Conservation (phyloP, 179 eudicot genomes). For the Spinacia oleracea region DNA sequence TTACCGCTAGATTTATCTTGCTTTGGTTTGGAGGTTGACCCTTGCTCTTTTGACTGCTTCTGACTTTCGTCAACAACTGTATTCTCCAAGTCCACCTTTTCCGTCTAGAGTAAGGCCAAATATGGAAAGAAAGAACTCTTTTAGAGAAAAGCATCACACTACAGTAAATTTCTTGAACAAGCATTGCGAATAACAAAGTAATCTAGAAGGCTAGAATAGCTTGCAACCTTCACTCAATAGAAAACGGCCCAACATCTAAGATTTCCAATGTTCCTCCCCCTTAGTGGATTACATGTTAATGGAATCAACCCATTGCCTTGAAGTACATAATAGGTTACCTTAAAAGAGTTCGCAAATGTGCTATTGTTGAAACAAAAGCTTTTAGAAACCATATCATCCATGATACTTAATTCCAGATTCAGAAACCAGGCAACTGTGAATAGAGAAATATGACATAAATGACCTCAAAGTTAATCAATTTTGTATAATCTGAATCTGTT, state of each 20-base stretch:
- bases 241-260: neutral
- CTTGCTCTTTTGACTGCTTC: slow-evolving; percentile 64
- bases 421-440: neutral
- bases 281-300: slow-evolving; percentile 5
- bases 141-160: slow-evolving; percentile 5
- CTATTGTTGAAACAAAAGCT: neutral
- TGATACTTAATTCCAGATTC: neutral
- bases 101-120: slow-evolving; percentile 61
- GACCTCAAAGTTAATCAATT: neutral
- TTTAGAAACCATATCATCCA: neutral
- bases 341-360: neutral
- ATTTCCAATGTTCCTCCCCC: neutral
- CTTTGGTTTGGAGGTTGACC: slow-evolving; percentile 48
- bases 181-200: neutral
- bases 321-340: neutral
- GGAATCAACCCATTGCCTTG: neutral
- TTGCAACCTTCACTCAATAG: neutral
- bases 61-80: slow-evolving; percentile 98
- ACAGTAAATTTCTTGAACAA: neutral
- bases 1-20: slow-evolving; percentile 81
- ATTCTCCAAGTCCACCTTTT: slow-evolving; percentile 96
- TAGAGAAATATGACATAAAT: neutral
- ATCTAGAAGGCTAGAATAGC: neutral
- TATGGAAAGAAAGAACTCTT: neutral
- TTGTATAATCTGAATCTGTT: neutral